phyloP scores from a whole-genome alignment of 495 filamentous ascomycete genomes.

The Penicillium fimorum region DNA sequence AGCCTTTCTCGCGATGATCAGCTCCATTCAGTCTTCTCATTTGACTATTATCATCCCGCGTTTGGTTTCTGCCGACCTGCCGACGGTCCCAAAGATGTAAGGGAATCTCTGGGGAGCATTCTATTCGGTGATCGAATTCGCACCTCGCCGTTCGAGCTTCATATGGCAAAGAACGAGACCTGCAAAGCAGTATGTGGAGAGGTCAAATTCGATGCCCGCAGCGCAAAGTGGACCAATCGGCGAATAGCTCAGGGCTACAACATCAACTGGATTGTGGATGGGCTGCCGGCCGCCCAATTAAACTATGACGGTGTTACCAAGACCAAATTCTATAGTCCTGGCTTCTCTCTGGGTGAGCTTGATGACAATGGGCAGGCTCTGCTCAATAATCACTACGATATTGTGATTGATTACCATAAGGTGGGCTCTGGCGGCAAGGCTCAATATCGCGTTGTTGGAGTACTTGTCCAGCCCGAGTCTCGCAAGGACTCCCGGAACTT shows the following conservation, averaged over 20 bases:
- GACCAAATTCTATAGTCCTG: slow-evolving; percentile 77
- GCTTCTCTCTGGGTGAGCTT: slow-evolving; percentile 76
- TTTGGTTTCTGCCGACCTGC: slow-evolving; percentile 86
- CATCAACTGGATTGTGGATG: slow-evolving; percentile 94
- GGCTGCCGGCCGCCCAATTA: slow-evolving; percentile 81
- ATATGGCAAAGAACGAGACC: slow-evolving; percentile 78
- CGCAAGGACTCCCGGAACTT: slow-evolving; percentile 55
- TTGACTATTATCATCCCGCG: slow-evolving; percentile 86
- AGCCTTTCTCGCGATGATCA: slow-evolving; percentile 74
- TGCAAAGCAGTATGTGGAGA: slow-evolving; percentile 75
- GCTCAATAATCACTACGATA: slow-evolving; percentile 93
- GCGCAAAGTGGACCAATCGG: slow-evolving; percentile 76
- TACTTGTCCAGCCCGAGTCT: slow-evolving; percentile 79
- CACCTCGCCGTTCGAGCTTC: slow-evolving; percentile 83
- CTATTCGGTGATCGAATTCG: slow-evolving; percentile 94
- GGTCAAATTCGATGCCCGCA: slow-evolving; percentile 62
- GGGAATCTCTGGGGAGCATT: slow-evolving; percentile 92
- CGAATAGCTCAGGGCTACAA: slow-evolving; percentile 80
- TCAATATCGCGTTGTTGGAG: slow-evolving; percentile 84
- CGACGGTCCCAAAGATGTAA: slow-evolving; percentile 67
- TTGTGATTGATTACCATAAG: slow-evolving; percentile 88
- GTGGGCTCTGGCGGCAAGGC: slow-evolving; percentile 54
- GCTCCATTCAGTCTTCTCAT: slow-evolving; percentile 86
- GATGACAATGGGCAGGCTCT: slow-evolving; percentile 53
- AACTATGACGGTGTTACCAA: slow-evolving; percentile 70